phyloP scores from a whole-genome alignment of 23 red algal species.

The Cyanidium caldarium region DNA sequence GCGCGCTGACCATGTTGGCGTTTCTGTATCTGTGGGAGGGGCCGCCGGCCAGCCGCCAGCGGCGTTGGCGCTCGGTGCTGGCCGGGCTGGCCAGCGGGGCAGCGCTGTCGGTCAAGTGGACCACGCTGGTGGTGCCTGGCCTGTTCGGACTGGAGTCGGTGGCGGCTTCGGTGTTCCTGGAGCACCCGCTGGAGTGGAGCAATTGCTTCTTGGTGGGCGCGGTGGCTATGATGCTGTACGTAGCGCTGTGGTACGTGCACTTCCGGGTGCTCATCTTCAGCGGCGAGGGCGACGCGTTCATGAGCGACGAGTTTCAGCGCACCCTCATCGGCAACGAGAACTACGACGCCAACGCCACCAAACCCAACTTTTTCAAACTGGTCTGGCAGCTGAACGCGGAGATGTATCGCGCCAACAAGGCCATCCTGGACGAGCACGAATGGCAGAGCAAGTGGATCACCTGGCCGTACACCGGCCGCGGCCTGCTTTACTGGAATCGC shows the following conservation, averaged over 20 bases:
- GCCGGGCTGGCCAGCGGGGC: slow-evolving; percentile 36
- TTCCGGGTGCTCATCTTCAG: slow-evolving; percentile 49
- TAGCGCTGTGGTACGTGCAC: slow-evolving; percentile 59
- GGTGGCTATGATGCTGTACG: slow-evolving; percentile 41
- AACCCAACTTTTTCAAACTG: slow-evolving; percentile 25
- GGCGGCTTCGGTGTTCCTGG: slow-evolving; percentile 25
- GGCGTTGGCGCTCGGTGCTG: slow-evolving; percentile 13
- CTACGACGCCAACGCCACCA: slow-evolving; percentile 38
- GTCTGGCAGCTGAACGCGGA: slow-evolving; percentile 77
- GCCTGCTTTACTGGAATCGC: slow-evolving; percentile 58
- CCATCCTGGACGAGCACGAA: slow-evolving; percentile 44
- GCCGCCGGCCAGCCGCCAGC: slow-evolving; percentile 27
- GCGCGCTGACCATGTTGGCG: slow-evolving; percentile 31
- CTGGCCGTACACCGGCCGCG: slow-evolving; percentile 71
- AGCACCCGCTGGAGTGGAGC: slow-evolving; percentile 25
- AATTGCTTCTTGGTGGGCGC: slow-evolving; percentile 42
- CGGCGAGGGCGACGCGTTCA: slow-evolving; percentile 72
- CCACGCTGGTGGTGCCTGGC: slow-evolving; percentile 56
- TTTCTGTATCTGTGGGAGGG: slow-evolving; percentile 44
- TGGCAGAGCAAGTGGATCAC: slow-evolving; percentile 86
- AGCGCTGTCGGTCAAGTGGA: slow-evolving; percentile 72
- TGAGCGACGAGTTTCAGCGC: slow-evolving; percentile 49
- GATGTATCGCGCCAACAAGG: slow-evolving; percentile 76
- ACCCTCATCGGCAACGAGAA: slow-evolving; percentile 41
- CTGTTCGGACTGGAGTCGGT: slow-evolving; percentile 77